Evolutionary conservation across 345 rosid species (phyloP).

Genomic region (Gossypium anomalum): DNA sequence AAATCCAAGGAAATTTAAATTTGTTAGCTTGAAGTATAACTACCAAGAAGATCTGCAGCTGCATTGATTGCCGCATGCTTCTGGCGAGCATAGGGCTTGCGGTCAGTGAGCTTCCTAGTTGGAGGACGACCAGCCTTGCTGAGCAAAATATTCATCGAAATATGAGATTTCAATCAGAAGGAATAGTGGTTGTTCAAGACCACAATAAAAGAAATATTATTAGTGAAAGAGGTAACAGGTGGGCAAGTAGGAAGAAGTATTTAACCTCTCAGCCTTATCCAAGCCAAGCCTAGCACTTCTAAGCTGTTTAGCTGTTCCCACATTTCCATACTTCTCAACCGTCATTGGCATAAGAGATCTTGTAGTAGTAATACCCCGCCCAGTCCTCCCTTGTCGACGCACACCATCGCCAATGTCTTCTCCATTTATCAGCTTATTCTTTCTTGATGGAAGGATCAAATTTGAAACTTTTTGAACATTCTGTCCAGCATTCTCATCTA

Average conservation of each 20-base stretch:
- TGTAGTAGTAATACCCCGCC: slow-evolving; percentile 59
- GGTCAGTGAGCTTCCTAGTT: slow-evolving; percentile 85
- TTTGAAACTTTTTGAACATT: slow-evolving; percentile 64
- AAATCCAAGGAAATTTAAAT: slow-evolving; percentile 11
- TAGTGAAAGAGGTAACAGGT: background rate
- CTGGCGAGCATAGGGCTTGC: slow-evolving; percentile 75
- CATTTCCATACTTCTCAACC: slow-evolving; percentile 60
- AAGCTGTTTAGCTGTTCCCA: slow-evolving; percentile 78
- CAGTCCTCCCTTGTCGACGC: slow-evolving; percentile 86
- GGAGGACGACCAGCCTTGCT: slow-evolving; percentile 91
- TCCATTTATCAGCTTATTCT: slow-evolving; percentile 60
- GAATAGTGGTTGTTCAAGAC: background rate
- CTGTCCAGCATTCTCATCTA: slow-evolving; percentile 66
- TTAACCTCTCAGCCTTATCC: slow-evolving; percentile 77
- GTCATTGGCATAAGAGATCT: slow-evolving; percentile 59
- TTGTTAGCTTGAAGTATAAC: slow-evolving; percentile 21
- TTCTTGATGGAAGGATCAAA: slow-evolving; percentile 56
- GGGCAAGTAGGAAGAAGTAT: slow-evolving; percentile 6
- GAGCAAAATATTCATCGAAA: slow-evolving; percentile 33
- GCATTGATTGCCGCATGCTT: slow-evolving; percentile 51
- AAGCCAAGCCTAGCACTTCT: slow-evolving; percentile 62
- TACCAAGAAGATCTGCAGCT: slow-evolving; percentile 81
- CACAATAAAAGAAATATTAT: slow-evolving; percentile 6
- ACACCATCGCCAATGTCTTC: slow-evolving; percentile 77
- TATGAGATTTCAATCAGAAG: slow-evolving; percentile 20